phyloP scores from a whole-genome alignment of 805 yeast species.

The Grigorovia yakushimaensis region DNA sequence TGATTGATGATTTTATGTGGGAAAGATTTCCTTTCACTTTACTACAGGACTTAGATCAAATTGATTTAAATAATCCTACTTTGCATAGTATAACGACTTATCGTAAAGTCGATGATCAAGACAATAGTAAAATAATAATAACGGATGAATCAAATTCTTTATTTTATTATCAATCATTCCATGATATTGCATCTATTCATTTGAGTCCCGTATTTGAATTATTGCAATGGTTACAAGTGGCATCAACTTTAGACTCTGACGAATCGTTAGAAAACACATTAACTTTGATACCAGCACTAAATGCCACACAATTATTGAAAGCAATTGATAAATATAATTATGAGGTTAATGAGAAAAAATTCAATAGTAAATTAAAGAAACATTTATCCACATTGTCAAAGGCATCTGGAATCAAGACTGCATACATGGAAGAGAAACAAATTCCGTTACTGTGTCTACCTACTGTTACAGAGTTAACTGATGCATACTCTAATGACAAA shows the following conservation, averaged over 20 bases:
- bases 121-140: conserved; percentile 5
- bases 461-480: conserved; percentile 59
- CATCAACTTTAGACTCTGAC: conserved; percentile 59
- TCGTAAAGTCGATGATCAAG: conserved; percentile 12
- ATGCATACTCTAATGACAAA: conserved; percentile 55
- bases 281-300: conserved; percentile 45
- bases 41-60: conserved; percentile 23
- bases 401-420: conserved; percentile 9
- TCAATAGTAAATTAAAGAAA: conserved; percentile 44
- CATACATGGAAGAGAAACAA: conserved; percentile 42
- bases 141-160: conserved; percentile 32
- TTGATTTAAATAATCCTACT: conserved; percentile 15
- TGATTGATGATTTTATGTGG: conserved; percentile 31
- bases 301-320: conserved; percentile 60
- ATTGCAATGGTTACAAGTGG: conserved; percentile 84
- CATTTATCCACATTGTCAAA: conserved; percentile 17
- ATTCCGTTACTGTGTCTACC: conserved; percentile 56
- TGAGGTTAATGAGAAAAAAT: conserved; percentile 69
- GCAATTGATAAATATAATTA: conserved; percentile 69
- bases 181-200: conserved; percentile 54
- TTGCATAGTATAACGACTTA: conserved; percentile 21
- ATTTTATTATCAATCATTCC: conserved; percentile 57
- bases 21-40: conserved; percentile 32
- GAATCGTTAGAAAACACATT: conserved; percentile 50
- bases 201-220: conserved; percentile 67